Evolutionary conservation across 352 stramenopile species (phyloP), one percentile per base, ranked within the genome.

Genomic region (Peronospora belbahrii): DNA sequence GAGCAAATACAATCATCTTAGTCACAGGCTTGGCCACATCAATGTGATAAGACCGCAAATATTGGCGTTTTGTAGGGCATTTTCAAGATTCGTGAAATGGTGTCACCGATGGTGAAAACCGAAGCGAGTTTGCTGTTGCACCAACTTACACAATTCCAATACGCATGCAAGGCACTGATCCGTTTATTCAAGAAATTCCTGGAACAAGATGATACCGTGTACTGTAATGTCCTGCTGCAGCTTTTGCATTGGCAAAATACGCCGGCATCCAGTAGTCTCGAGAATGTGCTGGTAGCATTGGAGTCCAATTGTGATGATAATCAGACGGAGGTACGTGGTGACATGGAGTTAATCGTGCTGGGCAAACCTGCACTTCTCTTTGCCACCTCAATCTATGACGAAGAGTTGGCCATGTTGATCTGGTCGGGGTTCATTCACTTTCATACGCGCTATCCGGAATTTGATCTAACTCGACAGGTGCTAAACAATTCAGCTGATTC

Each of bases 381-480:
- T 39, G 76, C 79, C 24, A 65, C 81, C 5, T 88, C 81, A 32
- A 84, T 93, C 42, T 93, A 93, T 50, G 81, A 93, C 51, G 81
- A 93, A 48, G 72, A 88, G 25, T 62, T 93, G 24, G 72, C 76
- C 23, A 35, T 70, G 22, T 45, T 83, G 24, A 67, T 89, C 52
- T 87, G 75, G 73, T 47, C 47, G 20, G 77, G 75, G 0, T 64
- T 85, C 17, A 30, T 76, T 17, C 57, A 57, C 17, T 66, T 86
- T 58, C 70, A 78, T 18, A 46, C 56, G 18, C 40, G 19, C 1
- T 60, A 74, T 39, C 52, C 53, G 7, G 35, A 43, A 1, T 69
- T 85, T 20, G 59, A 82, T 35, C 48, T 87, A 22, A 56, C 64
- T 15, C 70, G 64, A n/a, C 78, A 89, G 31, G 72, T 71, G 32